Evolutionary conservation across 805 yeast genomes (phyloP).

Genomic region (Candida maesae): DNA sequence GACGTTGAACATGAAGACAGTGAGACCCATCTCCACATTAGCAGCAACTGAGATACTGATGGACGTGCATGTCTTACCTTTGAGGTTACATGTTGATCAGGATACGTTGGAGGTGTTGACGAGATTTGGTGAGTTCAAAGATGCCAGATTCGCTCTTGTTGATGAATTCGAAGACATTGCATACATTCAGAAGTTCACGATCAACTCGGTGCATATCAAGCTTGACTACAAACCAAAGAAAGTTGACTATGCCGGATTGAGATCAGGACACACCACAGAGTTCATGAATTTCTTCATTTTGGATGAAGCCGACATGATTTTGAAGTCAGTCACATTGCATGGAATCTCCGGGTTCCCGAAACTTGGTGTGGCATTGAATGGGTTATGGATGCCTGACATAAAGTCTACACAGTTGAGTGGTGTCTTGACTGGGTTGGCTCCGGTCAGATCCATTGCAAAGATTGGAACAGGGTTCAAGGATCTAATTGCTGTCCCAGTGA

Average conservation of each 20-base stretch:
- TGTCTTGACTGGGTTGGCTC: constrained; percentile 78
- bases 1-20: constrained; percentile 46
- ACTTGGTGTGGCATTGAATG: constrained; percentile 51
- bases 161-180: constrained; percentile 56
- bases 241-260: constrained; percentile 76
- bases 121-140: constrained; percentile 79
- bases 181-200: constrained; percentile 64
- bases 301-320: constrained; percentile 74
- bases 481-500: constrained; percentile 66
- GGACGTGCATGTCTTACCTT: constrained; percentile 57
- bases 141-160: constrained; percentile 58
- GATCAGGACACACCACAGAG: constrained; percentile 84
- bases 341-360: constrained; percentile 76
- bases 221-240: constrained; percentile 92
- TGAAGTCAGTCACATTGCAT: constrained; percentile 59
- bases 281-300: constrained; percentile 83
- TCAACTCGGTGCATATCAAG: constrained; percentile 56
- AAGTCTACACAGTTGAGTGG: constrained; percentile 76
- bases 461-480: constrained; percentile 77
- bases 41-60: constrained; percentile 68
- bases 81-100: constrained; percentile 85
- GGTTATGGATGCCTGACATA: constrained; percentile 87
- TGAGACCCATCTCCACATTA: constrained; percentile 59
- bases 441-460: constrained; percentile 71
- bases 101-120: constrained; percentile 84